A percentile compares a stretch with the other conserved stretches of the same genome.
phyloP scores from a whole-genome alignment of 23 red algal genomes.

The Gracilaria domingensis region DNA sequence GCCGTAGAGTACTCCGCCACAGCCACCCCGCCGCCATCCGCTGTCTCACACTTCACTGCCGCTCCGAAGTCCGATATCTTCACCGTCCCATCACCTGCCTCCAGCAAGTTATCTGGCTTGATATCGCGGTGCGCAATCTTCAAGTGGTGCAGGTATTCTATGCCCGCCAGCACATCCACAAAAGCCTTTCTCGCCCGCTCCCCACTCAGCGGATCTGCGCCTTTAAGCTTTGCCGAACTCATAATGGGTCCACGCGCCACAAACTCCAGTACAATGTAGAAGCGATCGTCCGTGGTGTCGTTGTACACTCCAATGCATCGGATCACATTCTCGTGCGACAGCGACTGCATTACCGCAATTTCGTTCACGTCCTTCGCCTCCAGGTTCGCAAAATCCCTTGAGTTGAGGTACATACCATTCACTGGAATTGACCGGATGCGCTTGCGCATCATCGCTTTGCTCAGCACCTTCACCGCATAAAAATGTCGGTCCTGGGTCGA shows the following conservation, averaged over 20 bases:
- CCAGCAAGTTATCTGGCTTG: constrained; percentile 87
- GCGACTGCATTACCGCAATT: constrained; percentile 77
- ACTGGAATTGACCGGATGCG: constrained; percentile 34
- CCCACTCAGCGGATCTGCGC: constrained; percentile 43
- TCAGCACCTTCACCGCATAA: constrained; percentile 84
- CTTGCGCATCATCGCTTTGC: constrained; percentile 70
- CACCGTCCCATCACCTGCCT: constrained; percentile 62
- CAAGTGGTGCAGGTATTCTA: constrained; percentile 78
- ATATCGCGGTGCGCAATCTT: constrained; percentile 85
- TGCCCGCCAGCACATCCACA: constrained; percentile 67
- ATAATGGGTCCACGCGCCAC: constrained; percentile 78
- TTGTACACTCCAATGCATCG: constrained; percentile 73
- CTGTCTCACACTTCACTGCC: constrained; percentile 16
- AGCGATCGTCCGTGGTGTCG: constrained; percentile 53
- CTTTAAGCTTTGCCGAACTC: constrained; percentile 66
- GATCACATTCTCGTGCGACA: constrained; percentile 83
- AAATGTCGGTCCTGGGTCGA: constrained; percentile 45
- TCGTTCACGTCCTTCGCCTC: constrained; percentile 70
- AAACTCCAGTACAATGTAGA: constrained; percentile 92
- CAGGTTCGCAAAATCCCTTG: constrained; percentile 7
- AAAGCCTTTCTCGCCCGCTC: constrained; percentile 58
- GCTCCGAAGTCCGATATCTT: constrained; percentile 90
- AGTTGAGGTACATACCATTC: constrained; percentile 5
- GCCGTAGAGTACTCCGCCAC: constrained; percentile 17
- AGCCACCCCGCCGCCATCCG: neutral